Evolutionary conservation across 257 asterid genomes (phyloP), one percentile per base, ranked within the genome.

Genomic region (Forsythia viridissima): DNA sequence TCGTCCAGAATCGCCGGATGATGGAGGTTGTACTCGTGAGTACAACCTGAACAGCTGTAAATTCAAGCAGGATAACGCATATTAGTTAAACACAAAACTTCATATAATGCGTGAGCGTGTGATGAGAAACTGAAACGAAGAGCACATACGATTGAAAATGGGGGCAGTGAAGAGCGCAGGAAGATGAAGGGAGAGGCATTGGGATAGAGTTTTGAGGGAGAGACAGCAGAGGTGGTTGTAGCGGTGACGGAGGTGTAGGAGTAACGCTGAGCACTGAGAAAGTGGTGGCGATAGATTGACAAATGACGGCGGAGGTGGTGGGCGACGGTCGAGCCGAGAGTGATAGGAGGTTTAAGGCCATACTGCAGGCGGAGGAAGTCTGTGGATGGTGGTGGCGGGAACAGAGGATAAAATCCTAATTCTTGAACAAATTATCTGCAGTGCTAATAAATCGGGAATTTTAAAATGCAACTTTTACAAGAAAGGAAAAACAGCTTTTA

Each of bases 1-100:
- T 94, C 96, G 18, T 83, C 91, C 44, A 93, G 85, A 81, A 93
- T 79, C 34, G 85, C 86, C 15, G 99, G 98, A 76, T 75, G 89
- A 80, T 94, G 94, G 48, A 94, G 95, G 81, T 90, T 88, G 87
- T 89, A 73, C 88, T 93, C 95, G 70, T 90, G 95, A 76, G 93
- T 84, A 88, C 99, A 94, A 83, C 99, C 99, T 16, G 99, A 94
- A 77, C 99, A 94, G 84, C 99, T 94, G 90, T 79, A 85, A 80
- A 80, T 52, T 59, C n/a, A 40, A 75, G 48, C 16, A 38, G 30
- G 57, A 70, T 3, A 30, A 46, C 7, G 44, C 74, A 70, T 15
- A 37, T 41, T 10, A 46, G 57, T 37, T 16, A 79, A 71, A 70
- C 21, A 80, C 40, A 24, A 20, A 4, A 13, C 51, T 39, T 20